Conservation (phyloP, 2,329 filamentous ascomycete genomes). For the Incumbomyces lentus region DNA sequence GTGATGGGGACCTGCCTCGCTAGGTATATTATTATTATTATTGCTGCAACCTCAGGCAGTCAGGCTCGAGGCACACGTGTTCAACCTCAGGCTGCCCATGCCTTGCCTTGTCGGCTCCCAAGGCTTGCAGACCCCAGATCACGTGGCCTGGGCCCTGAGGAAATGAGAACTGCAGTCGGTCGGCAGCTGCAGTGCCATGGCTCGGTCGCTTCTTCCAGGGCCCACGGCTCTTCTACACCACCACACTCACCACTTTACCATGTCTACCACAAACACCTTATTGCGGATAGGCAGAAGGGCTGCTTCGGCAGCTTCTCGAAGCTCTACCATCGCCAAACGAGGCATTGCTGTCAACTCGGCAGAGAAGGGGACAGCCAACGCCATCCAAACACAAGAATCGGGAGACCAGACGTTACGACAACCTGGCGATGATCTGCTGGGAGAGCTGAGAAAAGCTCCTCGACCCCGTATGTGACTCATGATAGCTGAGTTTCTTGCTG, state of each 20-base stretch:
- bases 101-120: no score
- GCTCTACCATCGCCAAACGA: slow-evolving; percentile 22
- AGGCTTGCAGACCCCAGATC: background rate
- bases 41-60: no score
- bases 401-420: slow-evolving; percentile 13
- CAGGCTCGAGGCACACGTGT: no score
- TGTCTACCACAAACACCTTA: slow-evolving; percentile 37
- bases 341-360: background rate
- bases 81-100: no score
- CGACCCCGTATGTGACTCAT: slow-evolving; percentile 40
- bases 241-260: slow-evolving; percentile 23
- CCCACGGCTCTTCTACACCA: slow-evolving; percentile 12
- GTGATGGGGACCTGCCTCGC: no score
- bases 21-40: no score
- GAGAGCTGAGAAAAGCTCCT: slow-evolving; percentile 57
- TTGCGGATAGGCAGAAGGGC: slow-evolving; percentile 34
- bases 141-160: no score
- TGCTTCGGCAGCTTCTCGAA: slow-evolving; percentile 27
- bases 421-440: slow-evolving; percentile 47
- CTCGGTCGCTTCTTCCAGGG: slow-evolving; percentile 10
- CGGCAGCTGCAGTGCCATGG: no score
- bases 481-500: no score
- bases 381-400: background rate
- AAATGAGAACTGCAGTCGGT: no score
- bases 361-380: slow-evolving; percentile 1